These are phyloP conservation scores for Eurotiales sp. DNA, from an alignment of 2,329 filamentous ascomycete genomes.

Conservation along the genomic window DNA sequence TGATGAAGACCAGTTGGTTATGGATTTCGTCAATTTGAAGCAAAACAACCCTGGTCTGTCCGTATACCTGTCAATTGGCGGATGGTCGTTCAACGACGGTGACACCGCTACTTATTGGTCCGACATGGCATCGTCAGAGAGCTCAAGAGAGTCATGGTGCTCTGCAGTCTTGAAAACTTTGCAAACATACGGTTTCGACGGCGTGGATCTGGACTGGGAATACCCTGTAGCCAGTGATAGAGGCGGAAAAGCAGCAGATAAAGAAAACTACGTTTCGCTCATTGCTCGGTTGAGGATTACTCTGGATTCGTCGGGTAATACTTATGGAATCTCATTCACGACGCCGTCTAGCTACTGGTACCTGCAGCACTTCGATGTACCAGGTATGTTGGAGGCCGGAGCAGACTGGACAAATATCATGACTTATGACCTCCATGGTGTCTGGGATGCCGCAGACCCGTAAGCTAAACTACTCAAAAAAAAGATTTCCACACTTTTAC, in stretches of 20 bases:
- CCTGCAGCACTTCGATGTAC: constrained; percentile 25
- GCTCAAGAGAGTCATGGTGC: background rate
- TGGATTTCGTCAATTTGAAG: background rate
- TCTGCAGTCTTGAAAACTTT: constrained; percentile 13
- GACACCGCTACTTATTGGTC: constrained; percentile 13
- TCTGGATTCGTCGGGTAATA: background rate
- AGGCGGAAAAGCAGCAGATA: background rate
- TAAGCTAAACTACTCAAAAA: background rate
- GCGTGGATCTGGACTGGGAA: constrained; percentile 7
- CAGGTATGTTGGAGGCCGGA: background rate
- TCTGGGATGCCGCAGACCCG: background rate
- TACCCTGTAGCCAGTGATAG: constrained; percentile 6
- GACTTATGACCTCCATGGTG: constrained; percentile 25
- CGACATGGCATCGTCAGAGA: background rate
- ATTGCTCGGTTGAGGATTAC: background rate
- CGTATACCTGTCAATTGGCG: constrained; percentile 18
- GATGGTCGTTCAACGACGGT: constrained; percentile 14
- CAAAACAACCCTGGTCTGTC: background rate
- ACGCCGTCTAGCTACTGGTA: constrained; percentile 16
- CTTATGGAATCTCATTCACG: constrained; percentile 7
- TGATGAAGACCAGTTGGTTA: background rate
- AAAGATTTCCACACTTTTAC: background rate
- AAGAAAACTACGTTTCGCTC: constrained; percentile 6
- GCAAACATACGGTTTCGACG: constrained; percentile 20
- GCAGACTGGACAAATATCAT: constrained; percentile 14